phyloP scores from a whole-genome alignment of 2,329 filamentous ascomycete species.

The Helotiales sp. region DNA sequence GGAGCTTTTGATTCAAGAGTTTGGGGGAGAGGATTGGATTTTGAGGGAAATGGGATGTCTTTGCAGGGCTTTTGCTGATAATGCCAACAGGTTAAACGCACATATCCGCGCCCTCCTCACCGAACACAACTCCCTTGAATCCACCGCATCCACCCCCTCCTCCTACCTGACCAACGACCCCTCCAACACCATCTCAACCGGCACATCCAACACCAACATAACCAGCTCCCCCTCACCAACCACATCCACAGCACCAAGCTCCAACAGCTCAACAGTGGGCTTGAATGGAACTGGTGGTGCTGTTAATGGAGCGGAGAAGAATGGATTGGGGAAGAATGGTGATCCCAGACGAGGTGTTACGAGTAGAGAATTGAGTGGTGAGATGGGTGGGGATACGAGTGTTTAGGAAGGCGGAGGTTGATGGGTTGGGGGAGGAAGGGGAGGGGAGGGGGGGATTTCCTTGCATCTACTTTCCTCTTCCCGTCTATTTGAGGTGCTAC shows the following conservation, averaged over 20 bases:
- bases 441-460: neutral
- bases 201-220: no score
- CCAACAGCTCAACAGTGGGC: neutral
- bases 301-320: no score
- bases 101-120: slow-evolving; percentile 14
- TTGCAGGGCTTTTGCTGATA: neutral
- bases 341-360: slow-evolving; percentile 44
- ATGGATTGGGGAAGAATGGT: neutral
- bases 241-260: no score
- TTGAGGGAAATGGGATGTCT: no score
- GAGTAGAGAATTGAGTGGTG: slow-evolving; percentile 61
- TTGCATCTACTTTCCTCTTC: slow-evolving; percentile 26
- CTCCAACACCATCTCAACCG: no score
- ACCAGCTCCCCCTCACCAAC: neutral
- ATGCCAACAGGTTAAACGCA: slow-evolving; percentile 1
- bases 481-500: neutral
- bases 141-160: neutral
- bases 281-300: neutral
- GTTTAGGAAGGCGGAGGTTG: slow-evolving; percentile 27
- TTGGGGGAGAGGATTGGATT: neutral
- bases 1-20: no score
- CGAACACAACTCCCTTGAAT: neutral
- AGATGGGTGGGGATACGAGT: slow-evolving; percentile 66
- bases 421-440: slow-evolving; percentile 7
- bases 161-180: neutral